Evolutionary conservation across 768 basidiomycete species (phyloP).

Genomic region (Boletus eberwhitei): DNA sequence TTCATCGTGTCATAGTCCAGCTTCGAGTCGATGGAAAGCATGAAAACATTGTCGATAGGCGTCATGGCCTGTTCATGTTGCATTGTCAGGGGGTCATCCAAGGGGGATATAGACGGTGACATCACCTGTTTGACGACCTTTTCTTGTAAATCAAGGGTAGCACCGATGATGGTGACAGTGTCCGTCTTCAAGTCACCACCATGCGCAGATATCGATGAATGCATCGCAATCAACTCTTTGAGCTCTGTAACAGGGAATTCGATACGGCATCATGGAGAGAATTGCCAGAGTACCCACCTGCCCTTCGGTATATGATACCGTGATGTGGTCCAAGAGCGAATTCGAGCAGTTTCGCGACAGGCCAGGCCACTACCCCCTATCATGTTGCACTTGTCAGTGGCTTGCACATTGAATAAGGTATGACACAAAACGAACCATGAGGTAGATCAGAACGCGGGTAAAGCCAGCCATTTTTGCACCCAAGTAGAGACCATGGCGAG

Average conservation of each 20-base stretch:
- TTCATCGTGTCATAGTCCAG: constrained; percentile 79
- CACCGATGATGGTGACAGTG: constrained; percentile 87
- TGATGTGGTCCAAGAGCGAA: constrained; percentile 77
- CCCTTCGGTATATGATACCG: constrained; percentile 86
- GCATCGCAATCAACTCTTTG: constrained; percentile 89
- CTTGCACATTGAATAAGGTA: background rate
- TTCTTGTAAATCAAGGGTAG: constrained; percentile 84
- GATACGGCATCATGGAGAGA: background rate
- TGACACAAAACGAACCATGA: constrained; percentile 42
- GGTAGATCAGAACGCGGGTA: constrained; percentile 64
- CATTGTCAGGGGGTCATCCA: background rate
- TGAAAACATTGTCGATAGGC: constrained; percentile 74
- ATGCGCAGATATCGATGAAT: constrained; percentile 64
- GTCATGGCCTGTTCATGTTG: constrained; percentile 63
- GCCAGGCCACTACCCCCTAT: constrained; percentile 78
- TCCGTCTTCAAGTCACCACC: constrained; percentile 86
- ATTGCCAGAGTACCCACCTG: constrained; percentile 35
- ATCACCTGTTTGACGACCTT: constrained; percentile 70
- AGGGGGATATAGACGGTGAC: background rate
- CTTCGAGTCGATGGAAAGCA: constrained; percentile 81
- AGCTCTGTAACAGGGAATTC: constrained; percentile 46
- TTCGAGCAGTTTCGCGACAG: constrained; percentile 80
- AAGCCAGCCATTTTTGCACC: constrained; percentile 83
- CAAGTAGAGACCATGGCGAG: constrained; percentile 83
- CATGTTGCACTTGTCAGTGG: background rate